These are phyloP conservation scores for Detonula confervacea DNA, from an alignment of 352 stramenopile species.

Conservation along the genomic window DNA sequence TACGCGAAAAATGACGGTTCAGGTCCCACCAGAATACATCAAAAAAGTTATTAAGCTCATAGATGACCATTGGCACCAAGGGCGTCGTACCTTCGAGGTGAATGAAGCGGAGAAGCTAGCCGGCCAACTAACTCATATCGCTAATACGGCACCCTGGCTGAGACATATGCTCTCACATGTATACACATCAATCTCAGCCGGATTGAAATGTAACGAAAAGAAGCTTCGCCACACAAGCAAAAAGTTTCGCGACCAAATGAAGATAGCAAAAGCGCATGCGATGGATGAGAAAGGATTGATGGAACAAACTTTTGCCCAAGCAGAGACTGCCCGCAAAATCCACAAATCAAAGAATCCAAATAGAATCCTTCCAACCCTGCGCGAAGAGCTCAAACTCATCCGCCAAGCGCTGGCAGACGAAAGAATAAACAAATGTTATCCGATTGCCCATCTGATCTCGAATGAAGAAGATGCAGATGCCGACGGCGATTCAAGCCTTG, in stretches of 20 bases:
- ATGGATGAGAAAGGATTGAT: not conserved
- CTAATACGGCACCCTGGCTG: constrained; percentile 23
- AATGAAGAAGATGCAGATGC: not conserved
- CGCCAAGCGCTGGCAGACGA: not conserved
- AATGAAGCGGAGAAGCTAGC: constrained; percentile 23
- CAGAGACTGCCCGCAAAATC: constrained; percentile 1
- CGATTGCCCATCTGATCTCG: constrained; percentile 24
- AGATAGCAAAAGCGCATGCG: constrained; percentile 2
- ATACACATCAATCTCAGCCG: constrained; percentile 35
- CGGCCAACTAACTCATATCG: constrained; percentile 24
- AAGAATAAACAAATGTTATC: not conserved
- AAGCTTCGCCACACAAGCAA: no score
- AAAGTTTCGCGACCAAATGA: constrained; percentile 4
- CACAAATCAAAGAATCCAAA: constrained; percentile 11
- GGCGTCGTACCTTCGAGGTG: constrained; percentile 12
- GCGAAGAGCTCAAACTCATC: constrained; percentile 33
- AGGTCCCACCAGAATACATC: constrained; percentile 20
- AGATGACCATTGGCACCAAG: not conserved
- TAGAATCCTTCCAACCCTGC: constrained; percentile 21
- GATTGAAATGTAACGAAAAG: no score
- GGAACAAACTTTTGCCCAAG: constrained; percentile 7
- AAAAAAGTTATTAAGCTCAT: not conserved
- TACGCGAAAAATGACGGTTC: constrained; percentile 17
- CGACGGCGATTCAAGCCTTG: constrained; percentile 7
- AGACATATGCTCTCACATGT: constrained; percentile 35